A percentile compares a stretch with the other conserved stretches of the same genome.
Conservation (phyloP, 345 rosid genomes). For the Eucalyptus camaldulensis region DNA sequence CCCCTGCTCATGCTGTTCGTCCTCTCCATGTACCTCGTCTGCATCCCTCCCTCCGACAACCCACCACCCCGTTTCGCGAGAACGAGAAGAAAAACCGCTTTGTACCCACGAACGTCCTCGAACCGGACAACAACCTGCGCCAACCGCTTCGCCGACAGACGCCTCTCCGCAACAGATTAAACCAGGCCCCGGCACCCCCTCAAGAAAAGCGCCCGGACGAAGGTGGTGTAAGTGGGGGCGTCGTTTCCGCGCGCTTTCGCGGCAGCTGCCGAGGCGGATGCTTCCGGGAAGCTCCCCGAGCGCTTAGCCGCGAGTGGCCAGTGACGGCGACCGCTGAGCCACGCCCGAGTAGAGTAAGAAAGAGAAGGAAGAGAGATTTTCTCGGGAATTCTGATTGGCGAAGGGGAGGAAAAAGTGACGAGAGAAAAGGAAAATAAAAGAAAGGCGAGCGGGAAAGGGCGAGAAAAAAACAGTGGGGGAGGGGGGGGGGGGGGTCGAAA, state of each 20-base stretch:
- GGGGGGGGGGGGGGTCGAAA: not conserved
- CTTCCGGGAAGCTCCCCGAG: not conserved
- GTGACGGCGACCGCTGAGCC: not conserved
- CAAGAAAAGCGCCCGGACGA: not conserved
- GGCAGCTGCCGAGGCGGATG: not conserved
- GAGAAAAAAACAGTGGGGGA: not conserved
- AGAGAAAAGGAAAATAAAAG: not conserved
- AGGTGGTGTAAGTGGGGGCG: not conserved
- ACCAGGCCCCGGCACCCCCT: not conserved
- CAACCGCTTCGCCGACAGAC: not conserved
- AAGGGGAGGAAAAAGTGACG: not conserved
- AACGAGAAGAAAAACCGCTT: not conserved
- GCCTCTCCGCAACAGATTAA: not conserved
- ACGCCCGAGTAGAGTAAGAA: not conserved
- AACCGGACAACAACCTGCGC: not conserved
- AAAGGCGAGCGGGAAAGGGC: not conserved
- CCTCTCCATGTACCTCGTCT: conserved; percentile 74
- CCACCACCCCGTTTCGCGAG: not conserved
- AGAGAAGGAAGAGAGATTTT: not conserved
- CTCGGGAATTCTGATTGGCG: not conserved
- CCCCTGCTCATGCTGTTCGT: conserved; percentile 64
- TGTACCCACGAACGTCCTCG: not conserved
- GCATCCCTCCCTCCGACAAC: conserved; percentile 20
- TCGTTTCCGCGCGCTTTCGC: not conserved
- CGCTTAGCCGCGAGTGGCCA: not conserved